Evolutionary conservation across 108 stramenopile genomes (phyloP).

Genomic region (Mediolabrus comicus): DNA sequence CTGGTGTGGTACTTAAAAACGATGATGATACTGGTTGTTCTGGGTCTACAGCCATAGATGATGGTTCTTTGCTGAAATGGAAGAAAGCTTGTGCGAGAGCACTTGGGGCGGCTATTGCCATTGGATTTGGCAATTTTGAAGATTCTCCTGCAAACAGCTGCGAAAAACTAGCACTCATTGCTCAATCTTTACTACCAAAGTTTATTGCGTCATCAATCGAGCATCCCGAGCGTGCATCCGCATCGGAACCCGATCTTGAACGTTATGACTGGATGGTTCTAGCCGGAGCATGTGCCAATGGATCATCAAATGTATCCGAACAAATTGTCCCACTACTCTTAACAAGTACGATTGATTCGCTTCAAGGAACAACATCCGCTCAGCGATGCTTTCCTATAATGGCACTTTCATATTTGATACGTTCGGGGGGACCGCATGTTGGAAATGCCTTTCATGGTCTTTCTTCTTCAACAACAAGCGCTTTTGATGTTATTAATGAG

Average conservation of each 20-base stretch:
- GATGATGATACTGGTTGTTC: not conserved
- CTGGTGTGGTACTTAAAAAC: conserved; percentile 7
- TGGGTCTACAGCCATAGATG: not conserved
- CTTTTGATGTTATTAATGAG: conserved; percentile 31
- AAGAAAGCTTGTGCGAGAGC: conserved; percentile 31
- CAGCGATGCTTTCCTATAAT: conserved; percentile 13
- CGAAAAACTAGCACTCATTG: conserved; percentile 9
- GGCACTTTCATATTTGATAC: conserved; percentile 41
- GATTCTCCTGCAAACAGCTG: not conserved
- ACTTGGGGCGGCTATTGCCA: conserved; percentile 36
- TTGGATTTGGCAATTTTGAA: conserved; percentile 8
- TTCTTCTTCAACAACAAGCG: conserved; percentile 7
- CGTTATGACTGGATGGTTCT: conserved; percentile 48
- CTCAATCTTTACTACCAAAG: conserved; percentile 22
- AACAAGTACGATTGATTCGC: conserved; percentile 7
- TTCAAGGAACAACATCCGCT: not conserved
- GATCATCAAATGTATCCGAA: conserved; percentile 12
- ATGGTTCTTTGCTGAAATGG: conserved; percentile 17
- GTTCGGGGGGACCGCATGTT: conserved; percentile 36
- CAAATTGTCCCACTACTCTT: conserved; percentile 32
- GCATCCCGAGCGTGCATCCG: not conserved
- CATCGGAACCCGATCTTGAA: conserved; percentile 1
- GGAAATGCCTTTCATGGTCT: conserved; percentile 36
- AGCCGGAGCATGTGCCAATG: conserved; percentile 47
- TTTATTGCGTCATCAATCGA: conserved; percentile 31